Evolutionary conservation across 1,139 yeast genomes (phyloP).

Genomic region (Suhomyces choctaworum): DNA sequence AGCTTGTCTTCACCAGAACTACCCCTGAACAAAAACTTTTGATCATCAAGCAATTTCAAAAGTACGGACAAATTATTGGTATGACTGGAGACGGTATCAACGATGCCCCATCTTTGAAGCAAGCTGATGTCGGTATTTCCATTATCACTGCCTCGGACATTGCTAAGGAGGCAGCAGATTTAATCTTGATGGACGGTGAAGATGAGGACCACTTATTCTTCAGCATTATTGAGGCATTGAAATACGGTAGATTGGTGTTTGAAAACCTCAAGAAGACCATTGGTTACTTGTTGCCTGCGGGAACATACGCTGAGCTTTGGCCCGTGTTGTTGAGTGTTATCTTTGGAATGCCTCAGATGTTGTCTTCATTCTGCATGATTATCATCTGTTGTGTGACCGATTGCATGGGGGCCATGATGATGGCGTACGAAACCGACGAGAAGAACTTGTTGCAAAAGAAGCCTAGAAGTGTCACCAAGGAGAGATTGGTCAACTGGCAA

Average conservation of each 20-base stretch:
- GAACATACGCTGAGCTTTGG: slow-evolving; percentile 55
- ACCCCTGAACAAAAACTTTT: slow-evolving; percentile 55
- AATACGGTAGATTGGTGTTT: slow-evolving; percentile 51
- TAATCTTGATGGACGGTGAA: slow-evolving; percentile 37
- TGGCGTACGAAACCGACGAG: slow-evolving; percentile 50
- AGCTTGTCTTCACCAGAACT: slow-evolving; percentile 53
- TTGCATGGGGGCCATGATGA: slow-evolving; percentile 44
- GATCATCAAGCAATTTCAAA: slow-evolving; percentile 51
- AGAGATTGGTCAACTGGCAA: slow-evolving; percentile 43
- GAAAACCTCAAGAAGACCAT: slow-evolving; percentile 53
- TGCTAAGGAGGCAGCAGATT: slow-evolving; percentile 59
- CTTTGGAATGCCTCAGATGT: slow-evolving; percentile 52
- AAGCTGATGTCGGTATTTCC: slow-evolving; percentile 55
- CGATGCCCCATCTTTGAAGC: slow-evolving; percentile 53
- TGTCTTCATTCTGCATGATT: slow-evolving; percentile 55
- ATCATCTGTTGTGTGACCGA: slow-evolving; percentile 52
- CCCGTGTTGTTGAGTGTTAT: slow-evolving; percentile 50
- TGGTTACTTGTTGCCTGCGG: slow-evolving; percentile 55
- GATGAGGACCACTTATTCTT: slow-evolving; percentile 34
- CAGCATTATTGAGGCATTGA: slow-evolving; percentile 49
- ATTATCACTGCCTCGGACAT: slow-evolving; percentile 54
- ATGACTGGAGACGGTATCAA: slow-evolving; percentile 59
- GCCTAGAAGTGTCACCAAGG: slow-evolving; percentile 47
- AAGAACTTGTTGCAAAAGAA: slow-evolving; percentile 41
- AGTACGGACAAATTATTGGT: slow-evolving; percentile 45